phyloP scores from a whole-genome alignment of 2,329 filamentous ascomycete genomes.

The Didymosphaeria variabile region DNA sequence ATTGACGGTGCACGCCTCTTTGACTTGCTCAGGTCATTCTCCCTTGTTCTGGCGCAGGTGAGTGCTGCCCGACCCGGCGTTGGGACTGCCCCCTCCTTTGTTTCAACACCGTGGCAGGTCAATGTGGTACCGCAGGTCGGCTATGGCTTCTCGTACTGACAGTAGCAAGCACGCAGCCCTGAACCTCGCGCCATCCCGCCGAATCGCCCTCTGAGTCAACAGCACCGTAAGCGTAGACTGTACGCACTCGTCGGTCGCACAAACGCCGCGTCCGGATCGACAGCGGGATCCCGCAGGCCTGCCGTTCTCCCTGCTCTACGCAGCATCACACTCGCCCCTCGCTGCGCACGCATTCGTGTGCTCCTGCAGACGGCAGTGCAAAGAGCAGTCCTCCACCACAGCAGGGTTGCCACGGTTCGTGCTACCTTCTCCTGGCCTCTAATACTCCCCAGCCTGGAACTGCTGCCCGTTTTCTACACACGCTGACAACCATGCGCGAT shows the following conservation, averaged over 20 bases:
- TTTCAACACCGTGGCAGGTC: slow-evolving; percentile 42
- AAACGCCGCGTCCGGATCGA: slow-evolving; percentile 23
- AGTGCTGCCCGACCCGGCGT: slow-evolving; percentile 33
- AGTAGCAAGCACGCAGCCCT: slow-evolving; percentile 35
- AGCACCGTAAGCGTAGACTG: slow-evolving; percentile 6
- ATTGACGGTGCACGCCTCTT: slow-evolving; percentile 14
- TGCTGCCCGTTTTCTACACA: slow-evolving; percentile 20
- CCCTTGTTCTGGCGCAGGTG: slow-evolving; percentile 34
- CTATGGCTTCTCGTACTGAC: slow-evolving; percentile 45
- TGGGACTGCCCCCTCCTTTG: slow-evolving; percentile 40
- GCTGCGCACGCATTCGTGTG: slow-evolving; percentile 39
- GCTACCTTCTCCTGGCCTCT: slow-evolving; percentile 37
- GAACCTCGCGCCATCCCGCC: slow-evolving; percentile 14
- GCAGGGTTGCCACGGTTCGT: slow-evolving; percentile 44
- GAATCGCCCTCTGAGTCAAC: slow-evolving; percentile 21
- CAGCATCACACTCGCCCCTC: slow-evolving; percentile 33
- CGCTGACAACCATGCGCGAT: slow-evolving; percentile 46
- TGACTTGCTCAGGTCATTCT: slow-evolving; percentile 3
- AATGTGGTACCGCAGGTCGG: slow-evolving; percentile 47
- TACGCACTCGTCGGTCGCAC: slow-evolving; percentile 30
- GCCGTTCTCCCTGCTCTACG: slow-evolving; percentile 27
- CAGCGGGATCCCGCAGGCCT: slow-evolving; percentile 34
- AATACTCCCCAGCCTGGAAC: slow-evolving; percentile 27
- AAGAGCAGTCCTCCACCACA: slow-evolving; percentile 35
- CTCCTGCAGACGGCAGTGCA: slow-evolving; percentile 41